These are phyloP conservation scores for Fusarium veterinarium DNA, from an alignment of 2,329 filamentous ascomycete species.

Conservation along the genomic window DNA sequence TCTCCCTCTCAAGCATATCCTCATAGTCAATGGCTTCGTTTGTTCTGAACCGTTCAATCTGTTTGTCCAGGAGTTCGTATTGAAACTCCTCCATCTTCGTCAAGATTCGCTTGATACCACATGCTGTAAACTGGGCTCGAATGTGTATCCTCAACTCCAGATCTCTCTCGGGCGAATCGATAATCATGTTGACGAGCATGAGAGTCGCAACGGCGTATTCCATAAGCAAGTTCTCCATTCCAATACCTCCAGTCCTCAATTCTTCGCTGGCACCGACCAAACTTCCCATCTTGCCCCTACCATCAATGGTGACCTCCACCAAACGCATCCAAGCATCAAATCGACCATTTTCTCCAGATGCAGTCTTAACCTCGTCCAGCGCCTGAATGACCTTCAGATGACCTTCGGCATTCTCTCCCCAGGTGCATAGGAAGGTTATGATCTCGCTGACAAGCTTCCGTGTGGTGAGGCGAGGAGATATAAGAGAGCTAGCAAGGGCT, in stretches of 20 bases:
- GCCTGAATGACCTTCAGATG: conserved; percentile 94
- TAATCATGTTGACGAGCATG: conserved; percentile 95
- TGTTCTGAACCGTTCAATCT: conserved; percentile 90
- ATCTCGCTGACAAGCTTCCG: conserved; percentile 96
- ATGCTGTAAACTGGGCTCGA: conserved; percentile 93
- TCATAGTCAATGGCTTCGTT: conserved; percentile 99
- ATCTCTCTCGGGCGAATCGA: conserved; percentile 90
- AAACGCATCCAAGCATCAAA: conserved; percentile 99
- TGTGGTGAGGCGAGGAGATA: conserved; percentile 89
- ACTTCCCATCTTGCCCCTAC: conserved; percentile 98
- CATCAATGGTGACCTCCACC: conserved; percentile 96
- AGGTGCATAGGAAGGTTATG: conserved; percentile 94
- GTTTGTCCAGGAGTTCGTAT: conserved; percentile 98
- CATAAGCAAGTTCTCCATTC: conserved; percentile 99
- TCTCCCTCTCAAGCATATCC: conserved; percentile 92
- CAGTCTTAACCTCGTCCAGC: conserved; percentile 88
- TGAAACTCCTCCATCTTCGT: conserved; percentile 98
- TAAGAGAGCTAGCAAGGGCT: conserved; percentile 85
- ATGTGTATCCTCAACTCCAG: conserved; percentile 93
- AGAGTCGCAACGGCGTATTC: conserved; percentile 97
- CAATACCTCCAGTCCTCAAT: conserved; percentile 93
- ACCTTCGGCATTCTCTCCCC: conserved; percentile 84
- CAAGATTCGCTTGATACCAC: conserved; percentile 92
- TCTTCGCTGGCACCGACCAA: conserved; percentile 97
- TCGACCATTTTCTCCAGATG: conserved; percentile 90